Percentiles rank a stretch among this genome's conserved stretches.
phyloP scores from a whole-genome alignment of 1,284 basidiomycete species.

The Ceratorhiza oryzae-sativae region DNA sequence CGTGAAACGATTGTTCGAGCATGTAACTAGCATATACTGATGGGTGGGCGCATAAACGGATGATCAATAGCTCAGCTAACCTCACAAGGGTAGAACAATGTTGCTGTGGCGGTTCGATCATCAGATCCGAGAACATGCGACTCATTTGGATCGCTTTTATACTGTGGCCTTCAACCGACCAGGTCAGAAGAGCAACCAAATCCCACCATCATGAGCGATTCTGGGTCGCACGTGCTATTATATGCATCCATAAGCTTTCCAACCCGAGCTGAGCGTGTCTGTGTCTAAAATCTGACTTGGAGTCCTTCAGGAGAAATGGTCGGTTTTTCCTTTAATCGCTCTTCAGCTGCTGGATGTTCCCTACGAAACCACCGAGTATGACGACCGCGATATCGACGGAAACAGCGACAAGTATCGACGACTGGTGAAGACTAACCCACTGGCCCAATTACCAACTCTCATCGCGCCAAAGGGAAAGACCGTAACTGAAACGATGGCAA shows the following conservation, averaged over 20 bases:
- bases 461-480: constrained; percentile 36
- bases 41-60: background rate
- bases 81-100: too few relatives aligned
- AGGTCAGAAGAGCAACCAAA: too few relatives aligned
- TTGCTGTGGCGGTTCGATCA: too few relatives aligned
- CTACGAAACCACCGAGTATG: constrained; percentile 37
- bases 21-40: constrained; percentile 51
- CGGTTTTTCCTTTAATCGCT: background rate
- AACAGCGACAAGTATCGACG: constrained; percentile 13
- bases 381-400: constrained; percentile 18
- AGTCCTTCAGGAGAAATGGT: background rate
- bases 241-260: background rate
- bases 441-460: constrained; percentile 41
- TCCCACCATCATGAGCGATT: background rate
- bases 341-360: constrained; percentile 25
- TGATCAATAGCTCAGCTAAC: background rate
- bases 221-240: constrained; percentile 1
- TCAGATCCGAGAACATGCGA: too few relatives aligned
- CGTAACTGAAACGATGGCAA: constrained; percentile 40
- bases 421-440: constrained; percentile 36
- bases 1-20: constrained; percentile 64
- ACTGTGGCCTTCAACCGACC: too few relatives aligned
- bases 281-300: too few relatives aligned
- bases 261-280: too few relatives aligned
- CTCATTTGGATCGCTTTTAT: too few relatives aligned